phyloP scores from a whole-genome alignment of 257 asterid genomes.

The Jacaranda mimosifolia region DNA sequence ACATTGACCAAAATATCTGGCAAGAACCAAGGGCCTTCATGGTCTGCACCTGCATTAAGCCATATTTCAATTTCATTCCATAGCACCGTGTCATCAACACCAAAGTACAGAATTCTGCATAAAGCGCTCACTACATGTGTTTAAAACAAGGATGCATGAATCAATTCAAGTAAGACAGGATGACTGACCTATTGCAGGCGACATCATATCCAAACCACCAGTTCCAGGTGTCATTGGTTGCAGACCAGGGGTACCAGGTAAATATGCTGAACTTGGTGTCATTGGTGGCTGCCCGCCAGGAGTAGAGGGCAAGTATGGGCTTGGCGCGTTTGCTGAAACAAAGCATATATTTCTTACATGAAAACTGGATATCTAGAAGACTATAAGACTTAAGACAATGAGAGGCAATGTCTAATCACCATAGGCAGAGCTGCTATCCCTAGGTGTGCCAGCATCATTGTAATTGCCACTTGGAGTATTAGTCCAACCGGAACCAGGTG shows the following conservation, averaged over 20 bases:
- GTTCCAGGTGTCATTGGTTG: slow-evolving; percentile 98
- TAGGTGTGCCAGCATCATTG: slow-evolving; percentile 90
- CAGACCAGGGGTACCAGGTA: slow-evolving; percentile 98
- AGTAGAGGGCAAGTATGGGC: slow-evolving; percentile 98
- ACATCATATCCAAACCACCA: slow-evolving; percentile 97
- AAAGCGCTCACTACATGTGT: background rate
- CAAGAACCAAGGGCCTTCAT: slow-evolving; percentile 87
- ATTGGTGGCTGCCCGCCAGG: slow-evolving; percentile 99
- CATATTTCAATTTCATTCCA: slow-evolving; percentile 1
- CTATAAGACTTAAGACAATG: background rate
- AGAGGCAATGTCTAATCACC: slow-evolving; percentile 51
- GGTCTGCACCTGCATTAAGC: slow-evolving; percentile 69
- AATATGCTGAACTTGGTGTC: slow-evolving; percentile 96
- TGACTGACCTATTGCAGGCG: slow-evolving; percentile 83
- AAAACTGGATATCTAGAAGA: background rate
- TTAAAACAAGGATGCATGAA: background rate
- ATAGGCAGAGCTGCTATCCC: slow-evolving; percentile 81
- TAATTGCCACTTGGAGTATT: slow-evolving; percentile 64
- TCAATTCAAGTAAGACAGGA: background rate
- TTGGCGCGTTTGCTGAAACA: slow-evolving; percentile 89
- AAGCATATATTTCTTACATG: background rate
- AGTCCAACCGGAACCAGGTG: slow-evolving; percentile 95
- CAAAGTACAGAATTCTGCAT: background rate
- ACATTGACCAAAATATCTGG: slow-evolving; percentile 84
- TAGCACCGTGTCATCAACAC: background rate